Base-by-base conservation (phyloP, 371 early-diverging fungal species). In the Apophysomyces ossiformis region DNA sequence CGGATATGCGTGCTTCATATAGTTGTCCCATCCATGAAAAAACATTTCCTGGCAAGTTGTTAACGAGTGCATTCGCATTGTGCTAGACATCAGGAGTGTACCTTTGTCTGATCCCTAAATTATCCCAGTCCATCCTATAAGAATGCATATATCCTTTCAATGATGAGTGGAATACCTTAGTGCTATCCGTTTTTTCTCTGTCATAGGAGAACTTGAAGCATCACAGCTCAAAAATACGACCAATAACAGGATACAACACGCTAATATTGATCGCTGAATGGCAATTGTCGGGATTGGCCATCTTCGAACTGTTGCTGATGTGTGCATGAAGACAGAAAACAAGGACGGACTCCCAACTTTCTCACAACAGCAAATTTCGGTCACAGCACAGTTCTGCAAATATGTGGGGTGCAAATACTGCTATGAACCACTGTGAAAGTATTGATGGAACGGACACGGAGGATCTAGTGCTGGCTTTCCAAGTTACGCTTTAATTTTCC, bases 1-100 rank as follows among this genome's bases (percentile, higher is more conserved):
- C 9, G 98, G 98, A 78, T 90, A 97, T 4, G 90, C 99, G 65
- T 92, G 67, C 38, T 85, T 70, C 83, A 96, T 82, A 74, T 98
- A 97, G n/a, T 85, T 88, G 46, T 89, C 76, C 76, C 85, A 95
- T 11, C 92, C 96, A 74, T 95, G 94, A 72, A 88, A 74, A 73
- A 97, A 97, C 91, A 95, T 93, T 68, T 91, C 90, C 88, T 90
- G 60, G 3, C 37, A 15, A 41, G 5, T 36, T 1, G 21, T 45
- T 15, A 38, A 56, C n/a, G 37, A 9, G 7, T 26, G 50, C 13
- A 7, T 16, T 38, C 32, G 32, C 32, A 7, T 43, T 32, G n/a
- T 54, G 5, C n/a, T 50, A 50, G 7, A 35, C 58, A 18, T 37
- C 18, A 39, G 13, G 37, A 58, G 13, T 43, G 58, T 74, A 81